Base-by-base conservation (phyloP, 2,329 filamentous ascomycete genomes). In the Xylaria sp. region DNA sequence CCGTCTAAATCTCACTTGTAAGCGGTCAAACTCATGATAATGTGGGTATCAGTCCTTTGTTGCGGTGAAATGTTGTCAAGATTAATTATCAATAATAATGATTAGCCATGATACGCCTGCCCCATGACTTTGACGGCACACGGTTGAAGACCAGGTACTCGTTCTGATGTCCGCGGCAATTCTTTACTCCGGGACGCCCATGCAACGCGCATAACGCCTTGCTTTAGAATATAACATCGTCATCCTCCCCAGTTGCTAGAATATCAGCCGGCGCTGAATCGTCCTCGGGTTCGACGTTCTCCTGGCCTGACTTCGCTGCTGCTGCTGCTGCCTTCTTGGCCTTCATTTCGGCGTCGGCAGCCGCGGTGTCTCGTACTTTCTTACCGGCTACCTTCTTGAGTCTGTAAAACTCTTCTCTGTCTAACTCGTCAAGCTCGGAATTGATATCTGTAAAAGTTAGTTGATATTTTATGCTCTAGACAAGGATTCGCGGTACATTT, bases 391-490 rank as follows among this genome's bases (percentile, higher is more conserved):
- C 92, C 86, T 99, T 99, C 84, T 99, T 99, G 79, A 99, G 83
- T 73, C 96, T 88, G 83, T 98, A 99, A 81, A 99, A 99, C 80
- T 99, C 96, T 81, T 98, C 96, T 85, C 96, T 90, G 82, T 98
- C 97, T 60, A 99, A 86, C 83, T 99, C 96, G 79, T 99, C 96
- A 18, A 99, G 88, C 81, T 99, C 96, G 0, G 95, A 97, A 84
- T 98, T 98, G 87, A 98, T 98, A 79, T 98, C 90, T 92, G 67
- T 20, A 7, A 12, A n/a, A 5, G 37, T 74, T 9, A 72, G 63
- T 41, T 23, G 6, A 18, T 48, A 23, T 37, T 20, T 39, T 9
- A 62, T 12, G 18, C 28, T 25, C 18, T 20, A 23, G 28, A 5
- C 3, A 12, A 7, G 44, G n/a, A 54, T 6, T 20, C 9, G 44